These are phyloP conservation scores for Spongispora temasekensis DNA, from an alignment of 1,284 basidiomycete species.

Conservation along the genomic window DNA sequence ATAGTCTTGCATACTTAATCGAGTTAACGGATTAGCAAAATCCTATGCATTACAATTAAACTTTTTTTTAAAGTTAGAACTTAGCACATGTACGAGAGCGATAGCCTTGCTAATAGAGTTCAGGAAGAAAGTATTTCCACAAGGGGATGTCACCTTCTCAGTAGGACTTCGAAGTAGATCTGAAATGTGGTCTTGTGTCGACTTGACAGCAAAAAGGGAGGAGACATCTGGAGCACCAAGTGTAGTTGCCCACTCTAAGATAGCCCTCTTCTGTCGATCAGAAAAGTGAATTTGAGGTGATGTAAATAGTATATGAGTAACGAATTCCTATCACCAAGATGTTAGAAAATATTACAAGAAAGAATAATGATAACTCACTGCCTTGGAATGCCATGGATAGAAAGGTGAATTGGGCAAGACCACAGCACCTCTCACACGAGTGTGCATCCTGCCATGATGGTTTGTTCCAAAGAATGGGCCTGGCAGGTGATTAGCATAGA, in stretches of 20 bases:
- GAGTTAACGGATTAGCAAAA: conserved; percentile 30
- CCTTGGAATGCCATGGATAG: background rate
- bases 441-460: background rate
- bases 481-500: background rate
- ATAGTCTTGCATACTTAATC: conserved; percentile 27
- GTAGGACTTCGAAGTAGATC: conserved; percentile 3
- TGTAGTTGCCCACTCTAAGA: conserved; percentile 30
- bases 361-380: background rate
- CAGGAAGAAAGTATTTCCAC: conserved; percentile 12
- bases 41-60: conserved; percentile 14
- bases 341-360: background rate
- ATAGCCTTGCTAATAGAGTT: conserved; percentile 10
- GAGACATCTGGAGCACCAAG: conserved; percentile 29
- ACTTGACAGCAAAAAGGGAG: conserved; percentile 14
- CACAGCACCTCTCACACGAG: background rate
- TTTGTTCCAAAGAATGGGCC: background rate
- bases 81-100: conserved; percentile 5
- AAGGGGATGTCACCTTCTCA: background rate
- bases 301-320: conserved; percentile 5
- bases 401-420: background rate
- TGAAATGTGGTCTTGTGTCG: conserved; percentile 36
- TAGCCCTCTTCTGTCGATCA: background rate
- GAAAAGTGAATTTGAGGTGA: conserved; percentile 2
- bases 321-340: conserved; percentile 2
- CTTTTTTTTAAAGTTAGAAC: background rate